Evolutionary conservation across 108 stramenopile genomes (phyloP), one percentile per base, ranked within the genome.

Genomic region (Cyclotella distinguenda): DNA sequence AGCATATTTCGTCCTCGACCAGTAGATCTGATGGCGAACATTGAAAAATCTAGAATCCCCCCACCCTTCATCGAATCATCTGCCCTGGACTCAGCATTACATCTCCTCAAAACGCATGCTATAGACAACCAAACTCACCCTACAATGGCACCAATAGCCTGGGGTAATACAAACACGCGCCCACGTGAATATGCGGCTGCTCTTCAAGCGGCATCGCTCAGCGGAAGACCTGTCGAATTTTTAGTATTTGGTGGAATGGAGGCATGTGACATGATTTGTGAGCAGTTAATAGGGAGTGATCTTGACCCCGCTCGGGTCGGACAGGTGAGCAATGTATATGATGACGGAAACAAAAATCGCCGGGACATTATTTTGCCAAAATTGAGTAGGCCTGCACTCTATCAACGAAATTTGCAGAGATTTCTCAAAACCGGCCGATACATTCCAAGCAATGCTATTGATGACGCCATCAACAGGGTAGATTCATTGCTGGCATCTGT

Each of bases 91-190:
- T 63, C 48, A 36, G 76, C 76, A 7, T 50, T 46, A 28, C 44
- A 62, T 30, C 27, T 42, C 13, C 28, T 79, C 12, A 28, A 64
- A 51, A 32, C 43, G 16, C 31, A 51, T 40, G 72, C 78, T 35
- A 36, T 4, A 10, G 34, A 63, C 39, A 26, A 33, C 18, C 38
- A 28, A 0, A 6, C 31, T 40, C 71, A 77, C 60, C 42, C 66
- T 19, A 28, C 50, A 25, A 50, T 12, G 1, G 52, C 51, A 23
- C 70, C 82, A 4, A 27, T 84, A 22, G 68, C 80, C 10, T 85
- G 87, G 88, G 91, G 91, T 1, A 92, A 92, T 58, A 92, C 91
- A n/a, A 92, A 92, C 44, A 74, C 88, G 6, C 75, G 84, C 50
- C 69, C 83, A 16, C 60, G 76, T 42, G 88, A 92, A 27, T 87